Evolutionary conservation across 768 basidiomycete species (phyloP).

Genomic region (Hortiboletus flavorubellus): DNA sequence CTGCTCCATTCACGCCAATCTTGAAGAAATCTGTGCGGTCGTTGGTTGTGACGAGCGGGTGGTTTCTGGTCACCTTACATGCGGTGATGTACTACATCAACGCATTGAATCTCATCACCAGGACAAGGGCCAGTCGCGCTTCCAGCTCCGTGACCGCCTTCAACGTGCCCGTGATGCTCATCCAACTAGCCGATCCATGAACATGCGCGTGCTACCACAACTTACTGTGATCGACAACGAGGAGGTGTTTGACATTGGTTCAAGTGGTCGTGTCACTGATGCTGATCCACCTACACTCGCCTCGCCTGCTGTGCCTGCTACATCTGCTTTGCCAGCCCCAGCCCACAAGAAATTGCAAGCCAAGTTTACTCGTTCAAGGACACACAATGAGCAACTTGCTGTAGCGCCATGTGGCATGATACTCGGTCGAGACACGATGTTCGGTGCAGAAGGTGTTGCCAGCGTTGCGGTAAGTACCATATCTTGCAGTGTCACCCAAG

Average conservation of each 20-base stretch:
- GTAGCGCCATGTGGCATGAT: slow-evolving; percentile 3
- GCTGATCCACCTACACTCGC: too few species aligned
- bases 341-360: neutral
- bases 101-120: neutral
- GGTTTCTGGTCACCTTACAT: neutral
- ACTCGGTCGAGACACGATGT: neutral
- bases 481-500: neutral
- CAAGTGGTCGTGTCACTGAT: neutral
- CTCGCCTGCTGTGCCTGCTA: too few species aligned
- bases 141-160: slow-evolving; percentile 1
- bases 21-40: neutral
- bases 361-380: too few species aligned
- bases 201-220: neutral
- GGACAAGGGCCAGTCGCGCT: neutral
- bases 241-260: neutral
- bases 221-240: neutral
- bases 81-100: neutral
- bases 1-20: neutral
- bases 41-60: neutral
- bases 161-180: neutral
- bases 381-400: neutral
- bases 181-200: neutral
- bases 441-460: slow-evolving; percentile 1
- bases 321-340: too few species aligned
- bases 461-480: neutral